Evolutionary conservation across 176 grass and related monocot genomes (phyloP), one percentile per base, ranked within the genome.

Genomic region (Thalia dealbata): DNA sequence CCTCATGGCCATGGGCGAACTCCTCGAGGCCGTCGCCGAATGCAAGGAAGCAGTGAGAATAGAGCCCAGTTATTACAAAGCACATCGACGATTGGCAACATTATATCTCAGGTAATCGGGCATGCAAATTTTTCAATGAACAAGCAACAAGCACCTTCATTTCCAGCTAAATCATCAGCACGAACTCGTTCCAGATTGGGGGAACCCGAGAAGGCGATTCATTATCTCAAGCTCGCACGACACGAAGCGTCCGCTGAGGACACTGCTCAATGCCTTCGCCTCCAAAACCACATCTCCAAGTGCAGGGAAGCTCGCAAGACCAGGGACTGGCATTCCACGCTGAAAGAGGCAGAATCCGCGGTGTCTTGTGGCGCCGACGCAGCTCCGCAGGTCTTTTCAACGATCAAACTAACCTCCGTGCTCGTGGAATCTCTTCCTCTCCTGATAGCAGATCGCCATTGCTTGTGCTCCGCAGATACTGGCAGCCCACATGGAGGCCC

Each of bases 171-270:
- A 68, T 42, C 46, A 23, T 15, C 15, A 18, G 26, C 14, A 45
- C 14, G 16, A 35, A 25, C 27, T 51, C 4, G 9, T 75, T 27
- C 10, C n/a, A 81, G 79, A 60, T 29, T 81, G 24, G 79, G 79
- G 44, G 71, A 68, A 69, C 44, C 18, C 32, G 79, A 81, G 79
- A 81, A 61, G 58, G 79, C 79, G 14, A 55, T 81, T 44, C 59
- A 81, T 32, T 61, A 75, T 18, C 75, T 68, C 79, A 81, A 81
- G 38, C 44, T 68, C 13, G 72, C 72, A 30, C 22, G 24, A 52
- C 55, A 43, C 11, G 78, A 81, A 19, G 61, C 79, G 13, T 59
- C 15, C n/a, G 24, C 70, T 3, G 45, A 28, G 32, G 79, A 75
- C 50, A 46, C 75, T 14, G 22, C 62, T 23, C 60, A 44, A 75